phyloP scores from a whole-genome alignment of 164 flowering plant genomes.

The Annona squamosa region DNA sequence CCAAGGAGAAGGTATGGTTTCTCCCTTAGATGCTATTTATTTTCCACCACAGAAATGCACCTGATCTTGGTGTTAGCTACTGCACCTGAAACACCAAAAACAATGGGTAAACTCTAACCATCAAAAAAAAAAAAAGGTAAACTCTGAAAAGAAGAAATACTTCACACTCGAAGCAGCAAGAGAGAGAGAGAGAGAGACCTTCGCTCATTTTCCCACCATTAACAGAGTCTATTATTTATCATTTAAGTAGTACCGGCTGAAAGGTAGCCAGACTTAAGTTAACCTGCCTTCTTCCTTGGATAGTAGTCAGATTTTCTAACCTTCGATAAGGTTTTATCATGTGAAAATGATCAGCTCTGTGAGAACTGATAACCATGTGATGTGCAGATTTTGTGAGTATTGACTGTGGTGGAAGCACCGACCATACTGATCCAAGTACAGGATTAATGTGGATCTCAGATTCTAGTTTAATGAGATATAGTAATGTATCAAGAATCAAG shows the following conservation, averaged over 20 bases:
- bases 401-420: slow-evolving; percentile 77
- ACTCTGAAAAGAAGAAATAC: neutral
- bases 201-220: neutral
- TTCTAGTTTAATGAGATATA: slow-evolving; percentile 32
- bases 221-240: neutral
- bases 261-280: neutral
- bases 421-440: slow-evolving; percentile 59
- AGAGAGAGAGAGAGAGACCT: too few relatives aligned
- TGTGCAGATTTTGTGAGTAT: slow-evolving; percentile 84
- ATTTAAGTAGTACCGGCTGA: neutral
- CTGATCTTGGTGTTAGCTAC: neutral
- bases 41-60: neutral
- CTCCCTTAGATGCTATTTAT: neutral
- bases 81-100: neutral
- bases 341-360: neutral
- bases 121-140: neutral
- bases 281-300: neutral
- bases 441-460: slow-evolving; percentile 76
- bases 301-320: neutral
- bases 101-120: neutral
- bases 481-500: slow-evolving; percentile 30
- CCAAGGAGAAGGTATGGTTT: slow-evolving; percentile 64
- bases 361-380: slow-evolving; percentile 1
- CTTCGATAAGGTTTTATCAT: neutral
- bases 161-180: neutral